These are phyloP conservation scores for Cyanophora paradoxa DNA, from an alignment of 78 protist genomes.

Conservation along the genomic window DNA sequence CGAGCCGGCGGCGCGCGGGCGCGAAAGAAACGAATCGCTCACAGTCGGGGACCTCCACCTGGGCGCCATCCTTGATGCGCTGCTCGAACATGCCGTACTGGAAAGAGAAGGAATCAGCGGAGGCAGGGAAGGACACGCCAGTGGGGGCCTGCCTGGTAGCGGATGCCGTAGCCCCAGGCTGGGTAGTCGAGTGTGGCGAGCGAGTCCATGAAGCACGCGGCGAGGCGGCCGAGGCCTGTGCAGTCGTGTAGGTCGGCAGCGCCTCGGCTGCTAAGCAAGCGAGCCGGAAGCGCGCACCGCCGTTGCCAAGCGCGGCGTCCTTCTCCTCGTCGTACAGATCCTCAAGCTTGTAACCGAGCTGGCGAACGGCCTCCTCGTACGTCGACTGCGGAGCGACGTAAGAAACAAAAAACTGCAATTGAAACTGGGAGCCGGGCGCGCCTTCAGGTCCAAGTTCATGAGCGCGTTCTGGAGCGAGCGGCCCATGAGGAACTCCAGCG, in stretches of 20 bases:
- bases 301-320: constrained; percentile 96
- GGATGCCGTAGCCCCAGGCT: constrained; percentile 77
- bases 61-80: constrained; percentile 70
- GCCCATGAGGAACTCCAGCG: constrained; percentile 87
- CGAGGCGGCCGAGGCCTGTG: constrained; percentile 93
- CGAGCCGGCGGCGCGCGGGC: background rate
- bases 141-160: constrained; percentile 65
- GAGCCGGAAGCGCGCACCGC: too few species aligned
- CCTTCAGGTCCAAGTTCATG: constrained; percentile 44
- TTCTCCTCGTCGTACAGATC: constrained; percentile 67
- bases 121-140: too few species aligned
- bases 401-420: background rate
- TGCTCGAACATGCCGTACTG: constrained; percentile 92
- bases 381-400: background rate
- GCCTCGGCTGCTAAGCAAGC: too few species aligned
- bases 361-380: constrained; percentile 40
- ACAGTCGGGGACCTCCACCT: constrained; percentile 82
- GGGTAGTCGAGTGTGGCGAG: constrained; percentile 80
- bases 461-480: constrained; percentile 72
- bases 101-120: constrained; percentile 20
- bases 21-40: background rate
- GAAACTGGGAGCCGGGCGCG: background rate
- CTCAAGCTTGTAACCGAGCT: constrained; percentile 57
- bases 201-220: constrained; percentile 82
- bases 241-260: too few species aligned